Conservation (phyloP, 768 basidiomycete genomes). For the Lactarius sanguifluus region DNA sequence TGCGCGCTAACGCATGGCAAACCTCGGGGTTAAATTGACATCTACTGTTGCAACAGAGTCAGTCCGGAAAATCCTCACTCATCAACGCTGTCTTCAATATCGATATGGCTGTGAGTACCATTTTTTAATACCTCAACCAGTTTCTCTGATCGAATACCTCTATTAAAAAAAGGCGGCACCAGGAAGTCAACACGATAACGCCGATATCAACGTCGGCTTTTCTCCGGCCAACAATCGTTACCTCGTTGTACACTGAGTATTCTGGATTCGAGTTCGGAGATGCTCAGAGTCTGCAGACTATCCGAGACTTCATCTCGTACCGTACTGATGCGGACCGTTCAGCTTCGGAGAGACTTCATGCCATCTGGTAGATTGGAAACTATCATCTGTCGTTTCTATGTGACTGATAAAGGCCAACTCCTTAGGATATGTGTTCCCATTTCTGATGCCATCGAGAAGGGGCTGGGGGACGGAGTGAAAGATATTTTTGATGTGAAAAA, state of each 20-base stretch:
- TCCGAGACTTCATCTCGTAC: background rate
- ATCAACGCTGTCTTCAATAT: conserved; percentile 7
- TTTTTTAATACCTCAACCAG: background rate
- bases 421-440: conserved; percentile 13
- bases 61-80: conserved; percentile 21
- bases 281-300: background rate
- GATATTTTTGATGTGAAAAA: too few relatives aligned
- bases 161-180: background rate
- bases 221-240: conserved; percentile 3
- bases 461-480: too few relatives aligned
- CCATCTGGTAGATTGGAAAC: conserved; percentile 11
- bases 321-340: background rate
- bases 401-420: conserved; percentile 3
- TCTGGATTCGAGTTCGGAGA: background rate
- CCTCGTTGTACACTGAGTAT: conserved; percentile 6
- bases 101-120: conserved; percentile 6
- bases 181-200: background rate
- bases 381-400: background rate
- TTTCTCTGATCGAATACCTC: too few relatives aligned
- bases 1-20: too few relatives aligned
- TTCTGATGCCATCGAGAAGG: too few relatives aligned
- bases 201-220: background rate
- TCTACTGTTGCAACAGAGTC: background rate
- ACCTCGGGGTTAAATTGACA: too few relatives aligned
- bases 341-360: conserved; percentile 12